Evolutionary conservation across 345 rosid genomes (phyloP).

Genomic region (Noccaea caerulescens): DNA sequence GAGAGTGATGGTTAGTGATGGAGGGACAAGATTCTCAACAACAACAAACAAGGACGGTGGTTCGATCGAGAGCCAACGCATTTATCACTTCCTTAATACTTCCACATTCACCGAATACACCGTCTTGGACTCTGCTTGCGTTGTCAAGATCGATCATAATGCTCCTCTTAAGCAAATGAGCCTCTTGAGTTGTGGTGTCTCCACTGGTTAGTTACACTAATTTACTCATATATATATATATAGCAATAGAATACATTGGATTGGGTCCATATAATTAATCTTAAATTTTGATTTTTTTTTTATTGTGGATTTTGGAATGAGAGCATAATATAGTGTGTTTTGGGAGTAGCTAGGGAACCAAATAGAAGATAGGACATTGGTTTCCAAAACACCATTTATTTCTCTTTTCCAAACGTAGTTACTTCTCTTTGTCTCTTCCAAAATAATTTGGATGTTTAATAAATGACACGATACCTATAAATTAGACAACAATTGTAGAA

Average conservation of each 20-base stretch:
- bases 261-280: not conserved
- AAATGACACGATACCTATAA: not conserved
- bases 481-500: not conserved
- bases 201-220: constrained; percentile 54
- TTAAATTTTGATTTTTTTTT: not conserved
- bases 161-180: constrained; percentile 61
- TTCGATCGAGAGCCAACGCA: constrained; percentile 43
- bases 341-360: constrained; percentile 15
- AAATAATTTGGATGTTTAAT: not conserved
- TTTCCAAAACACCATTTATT: constrained; percentile 14
- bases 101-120: constrained; percentile 75
- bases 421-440: constrained; percentile 11
- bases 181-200: constrained; percentile 71
- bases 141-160: constrained; percentile 54
- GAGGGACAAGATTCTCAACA: constrained; percentile 57
- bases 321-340: not conserved
- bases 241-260: not conserved
- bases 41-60: constrained; percentile 47
- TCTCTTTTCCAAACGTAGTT: constrained; percentile 8
- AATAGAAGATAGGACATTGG: constrained; percentile 2
- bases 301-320: not conserved
- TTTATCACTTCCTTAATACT: constrained; percentile 66
- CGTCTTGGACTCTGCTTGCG: constrained; percentile 61
- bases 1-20: constrained; percentile 60
- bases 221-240: not conserved